Percentiles rank a stretch among this genome's conserved stretches.
Conservation (phyloP, 345 rosid genomes). For the Turritis glabra region DNA sequence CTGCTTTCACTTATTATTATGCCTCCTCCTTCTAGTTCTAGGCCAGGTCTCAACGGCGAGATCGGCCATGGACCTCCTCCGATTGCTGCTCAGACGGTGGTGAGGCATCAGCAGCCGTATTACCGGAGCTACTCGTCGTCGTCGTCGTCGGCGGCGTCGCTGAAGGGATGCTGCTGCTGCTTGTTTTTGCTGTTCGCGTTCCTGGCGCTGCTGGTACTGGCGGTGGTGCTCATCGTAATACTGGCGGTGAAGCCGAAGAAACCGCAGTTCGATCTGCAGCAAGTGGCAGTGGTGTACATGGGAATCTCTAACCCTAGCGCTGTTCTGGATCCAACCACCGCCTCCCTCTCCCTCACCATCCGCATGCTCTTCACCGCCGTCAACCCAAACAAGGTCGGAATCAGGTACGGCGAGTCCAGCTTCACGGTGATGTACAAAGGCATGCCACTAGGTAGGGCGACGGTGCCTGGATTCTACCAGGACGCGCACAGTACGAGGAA, state of each 20-base stretch:
- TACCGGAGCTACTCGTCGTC: slow-evolving; percentile 53
- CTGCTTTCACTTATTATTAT: slow-evolving; percentile 15
- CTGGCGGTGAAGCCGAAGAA: slow-evolving; percentile 96
- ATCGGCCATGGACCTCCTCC: slow-evolving; percentile 25
- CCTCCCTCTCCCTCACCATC: slow-evolving; percentile 73
- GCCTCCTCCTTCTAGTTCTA: slow-evolving; percentile 33
- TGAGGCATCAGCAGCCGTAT: slow-evolving; percentile 43
- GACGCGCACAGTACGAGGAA: slow-evolving; percentile 74
- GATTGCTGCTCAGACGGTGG: slow-evolving; percentile 20
- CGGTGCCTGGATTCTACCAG: slow-evolving; percentile 90
- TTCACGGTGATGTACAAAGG: slow-evolving; percentile 96
- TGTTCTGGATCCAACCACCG: slow-evolving; percentile 52
- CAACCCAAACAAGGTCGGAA: slow-evolving; percentile 95
- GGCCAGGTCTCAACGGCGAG: slow-evolving; percentile 25
- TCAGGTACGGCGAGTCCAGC: slow-evolving; percentile 91
- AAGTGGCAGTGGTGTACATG: slow-evolving; percentile 89
- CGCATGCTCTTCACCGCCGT: slow-evolving; percentile 83
- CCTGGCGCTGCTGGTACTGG: slow-evolving; percentile 71
- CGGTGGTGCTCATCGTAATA: slow-evolving; percentile 66
- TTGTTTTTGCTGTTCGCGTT: slow-evolving; percentile 86
- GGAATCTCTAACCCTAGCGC: slow-evolving; percentile 54
- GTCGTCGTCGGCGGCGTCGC: slow-evolving; percentile 73
- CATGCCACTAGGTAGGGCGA: slow-evolving; percentile 84
- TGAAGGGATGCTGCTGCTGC: slow-evolving; percentile 98
- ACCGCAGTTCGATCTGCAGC: slow-evolving; percentile 98